phyloP scores from a whole-genome alignment of 805 yeast species.

The Pachysolen tannophilus region DNA sequence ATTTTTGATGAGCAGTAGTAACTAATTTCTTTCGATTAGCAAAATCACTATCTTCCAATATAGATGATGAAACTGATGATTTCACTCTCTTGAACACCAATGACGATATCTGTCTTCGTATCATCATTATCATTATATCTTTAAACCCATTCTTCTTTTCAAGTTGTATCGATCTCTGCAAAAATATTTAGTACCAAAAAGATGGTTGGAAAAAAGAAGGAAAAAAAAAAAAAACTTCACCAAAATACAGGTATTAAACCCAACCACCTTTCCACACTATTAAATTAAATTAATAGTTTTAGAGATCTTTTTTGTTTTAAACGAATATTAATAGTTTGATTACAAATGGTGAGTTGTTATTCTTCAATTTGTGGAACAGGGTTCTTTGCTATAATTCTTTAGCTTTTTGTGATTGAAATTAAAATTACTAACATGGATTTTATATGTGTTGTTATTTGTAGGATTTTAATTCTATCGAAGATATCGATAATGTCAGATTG shows the following conservation, averaged over 20 bases:
- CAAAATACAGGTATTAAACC: background rate
- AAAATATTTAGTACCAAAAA: background rate
- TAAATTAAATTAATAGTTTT: too few species aligned
- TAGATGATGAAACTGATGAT: background rate
- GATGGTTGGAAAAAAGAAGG: background rate
- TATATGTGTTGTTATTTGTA: background rate
- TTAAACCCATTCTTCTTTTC: too few species aligned
- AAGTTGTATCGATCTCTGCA: too few species aligned
- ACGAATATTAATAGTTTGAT: too few species aligned
- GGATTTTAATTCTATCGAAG: constrained; percentile 50
- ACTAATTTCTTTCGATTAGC: background rate
- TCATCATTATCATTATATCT: too few species aligned
- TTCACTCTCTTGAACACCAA: constrained; percentile 1
- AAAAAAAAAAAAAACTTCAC: background rate
- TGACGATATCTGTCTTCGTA: too few species aligned
- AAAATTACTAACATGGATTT: background rate
- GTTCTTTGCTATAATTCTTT: too few species aligned
- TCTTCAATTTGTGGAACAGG: too few species aligned
- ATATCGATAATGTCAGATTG: constrained; percentile 63
- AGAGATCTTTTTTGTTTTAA: too few species aligned
- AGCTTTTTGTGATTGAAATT: too few species aligned
- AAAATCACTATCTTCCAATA: constrained; percentile 1
- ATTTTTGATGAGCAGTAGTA: background rate
- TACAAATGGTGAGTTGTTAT: too few species aligned
- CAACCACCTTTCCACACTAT: too few species aligned